These are phyloP conservation scores for Eucalyptus shirleyi DNA, from an alignment of 345 rosid genomes.

Conservation along the genomic window DNA sequence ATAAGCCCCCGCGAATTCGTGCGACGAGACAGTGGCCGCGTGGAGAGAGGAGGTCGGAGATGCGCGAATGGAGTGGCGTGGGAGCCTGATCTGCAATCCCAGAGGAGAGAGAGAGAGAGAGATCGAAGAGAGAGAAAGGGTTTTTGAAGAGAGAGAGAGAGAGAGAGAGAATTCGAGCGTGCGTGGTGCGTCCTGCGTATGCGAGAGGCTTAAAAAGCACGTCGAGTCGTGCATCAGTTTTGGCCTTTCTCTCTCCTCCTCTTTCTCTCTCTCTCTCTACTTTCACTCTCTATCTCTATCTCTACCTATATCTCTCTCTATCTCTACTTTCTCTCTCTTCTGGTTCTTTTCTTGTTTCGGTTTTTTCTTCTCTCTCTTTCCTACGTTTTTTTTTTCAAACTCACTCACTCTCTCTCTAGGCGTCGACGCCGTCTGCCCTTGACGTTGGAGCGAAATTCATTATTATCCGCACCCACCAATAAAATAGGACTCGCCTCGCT, in stretches of 20 bases:
- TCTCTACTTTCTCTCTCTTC: not conserved
- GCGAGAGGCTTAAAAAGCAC: not conserved
- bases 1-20: not conserved
- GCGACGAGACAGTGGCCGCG: too few relatives aligned
- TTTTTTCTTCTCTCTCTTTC: not conserved
- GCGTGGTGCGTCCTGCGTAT: not conserved
- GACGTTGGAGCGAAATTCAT: not conserved
- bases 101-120: not conserved
- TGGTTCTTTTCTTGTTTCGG: not conserved
- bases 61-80: not conserved
- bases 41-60: not conserved
- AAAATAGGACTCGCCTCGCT: not conserved
- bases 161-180: not conserved
- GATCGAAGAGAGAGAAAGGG: not conserved
- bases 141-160: not conserved
- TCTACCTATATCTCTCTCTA: not conserved
- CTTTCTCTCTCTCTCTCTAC: not conserved
- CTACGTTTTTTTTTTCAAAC: not conserved
- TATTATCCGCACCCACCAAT: not conserved
- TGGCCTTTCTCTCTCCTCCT: not conserved
- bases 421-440: not conserved
- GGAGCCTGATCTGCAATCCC: slow-evolving; percentile 12
- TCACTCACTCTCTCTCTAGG: not conserved
- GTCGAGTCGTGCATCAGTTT: not conserved
- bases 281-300: not conserved